A percentile compares a stretch with the other conserved stretches of the same genome.
Conservation (phyloP, 1,284 basidiomycete genomes). For the Amylostereum areolatum region DNA sequence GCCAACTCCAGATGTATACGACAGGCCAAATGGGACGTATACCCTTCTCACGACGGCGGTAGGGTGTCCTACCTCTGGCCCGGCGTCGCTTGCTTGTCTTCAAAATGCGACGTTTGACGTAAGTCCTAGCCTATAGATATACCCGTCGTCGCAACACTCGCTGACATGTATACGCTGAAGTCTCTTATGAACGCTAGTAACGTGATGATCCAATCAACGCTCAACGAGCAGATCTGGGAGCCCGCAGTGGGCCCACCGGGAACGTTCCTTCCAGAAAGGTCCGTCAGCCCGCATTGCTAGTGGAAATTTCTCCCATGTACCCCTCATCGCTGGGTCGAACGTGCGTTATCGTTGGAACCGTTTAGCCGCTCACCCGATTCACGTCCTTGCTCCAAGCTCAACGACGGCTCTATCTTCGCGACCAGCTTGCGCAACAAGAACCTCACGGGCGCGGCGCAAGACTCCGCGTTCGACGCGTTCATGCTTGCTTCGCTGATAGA, state of each 20-base stretch:
- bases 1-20: conserved; percentile 46
- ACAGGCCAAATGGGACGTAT: conserved; percentile 49
- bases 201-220: conserved; percentile 33
- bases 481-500: conserved; percentile 42
- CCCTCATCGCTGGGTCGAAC: conserved; percentile 48
- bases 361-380: not conserved
- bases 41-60: conserved; percentile 38
- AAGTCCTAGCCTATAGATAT: conserved; percentile 30
- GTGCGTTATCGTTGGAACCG: no score
- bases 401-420: conserved; percentile 45
- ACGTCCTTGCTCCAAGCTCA: conserved; percentile 28
- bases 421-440: conserved; percentile 27
- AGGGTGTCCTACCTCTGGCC: conserved; percentile 36
- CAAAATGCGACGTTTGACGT: conserved; percentile 44
- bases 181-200: conserved; percentile 40
- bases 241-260: conserved; percentile 46
- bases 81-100: conserved; percentile 39
- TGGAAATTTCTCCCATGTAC: conserved; percentile 47
- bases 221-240: conserved; percentile 53
- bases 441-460: conserved; percentile 29
- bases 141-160: conserved; percentile 26
- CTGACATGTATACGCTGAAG: conserved; percentile 24
- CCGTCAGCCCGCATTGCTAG: conserved; percentile 39
- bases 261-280: conserved; percentile 40
- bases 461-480: conserved; percentile 35